Evolutionary conservation across 2,329 filamentous ascomycete genomes (phyloP).

Genomic region (Emmonsiellopsis sp.): DNA sequence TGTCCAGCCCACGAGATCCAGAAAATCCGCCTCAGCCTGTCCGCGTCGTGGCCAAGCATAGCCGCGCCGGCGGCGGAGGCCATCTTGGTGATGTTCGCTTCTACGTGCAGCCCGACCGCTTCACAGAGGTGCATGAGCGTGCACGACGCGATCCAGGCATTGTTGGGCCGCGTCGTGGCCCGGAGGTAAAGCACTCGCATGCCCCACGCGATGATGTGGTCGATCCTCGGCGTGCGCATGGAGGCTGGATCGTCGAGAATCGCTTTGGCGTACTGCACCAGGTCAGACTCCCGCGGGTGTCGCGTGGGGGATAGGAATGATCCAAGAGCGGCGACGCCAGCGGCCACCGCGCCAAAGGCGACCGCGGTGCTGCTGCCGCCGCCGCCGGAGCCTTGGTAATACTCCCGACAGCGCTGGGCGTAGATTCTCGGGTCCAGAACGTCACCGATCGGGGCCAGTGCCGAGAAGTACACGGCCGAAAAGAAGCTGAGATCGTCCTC

Average conservation of each 20-base stretch:
- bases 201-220: slow-evolving; percentile 22
- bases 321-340: slow-evolving; percentile 20
- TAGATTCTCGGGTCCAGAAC: no score
- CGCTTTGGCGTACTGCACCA: slow-evolving; percentile 23
- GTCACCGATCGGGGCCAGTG: no score
- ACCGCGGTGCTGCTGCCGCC: slow-evolving; percentile 15
- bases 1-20: slow-evolving; percentile 26
- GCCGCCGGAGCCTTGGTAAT: no score
- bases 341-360: slow-evolving; percentile 21
- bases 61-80: slow-evolving; percentile 13
- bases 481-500: no score
- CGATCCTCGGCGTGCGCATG: slow-evolving; percentile 18
- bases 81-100: slow-evolving; percentile 21
- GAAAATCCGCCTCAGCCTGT: slow-evolving; percentile 24
- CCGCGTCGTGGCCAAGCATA: slow-evolving; percentile 19
- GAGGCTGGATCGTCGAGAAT: slow-evolving; percentile 24
- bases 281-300: slow-evolving; percentile 19
- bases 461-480: no score
- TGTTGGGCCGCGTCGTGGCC: slow-evolving; percentile 22
- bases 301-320: slow-evolving; percentile 20
- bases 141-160: slow-evolving; percentile 25
- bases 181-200: no score
- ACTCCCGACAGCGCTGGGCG: no score
- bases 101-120: slow-evolving; percentile 19
- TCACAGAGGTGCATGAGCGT: slow-evolving; percentile 24